A percentile compares a stretch with the other conserved stretches of the same genome.
Conservation (phyloP, 352 stramenopile species). For the Pythium monospermum region DNA sequence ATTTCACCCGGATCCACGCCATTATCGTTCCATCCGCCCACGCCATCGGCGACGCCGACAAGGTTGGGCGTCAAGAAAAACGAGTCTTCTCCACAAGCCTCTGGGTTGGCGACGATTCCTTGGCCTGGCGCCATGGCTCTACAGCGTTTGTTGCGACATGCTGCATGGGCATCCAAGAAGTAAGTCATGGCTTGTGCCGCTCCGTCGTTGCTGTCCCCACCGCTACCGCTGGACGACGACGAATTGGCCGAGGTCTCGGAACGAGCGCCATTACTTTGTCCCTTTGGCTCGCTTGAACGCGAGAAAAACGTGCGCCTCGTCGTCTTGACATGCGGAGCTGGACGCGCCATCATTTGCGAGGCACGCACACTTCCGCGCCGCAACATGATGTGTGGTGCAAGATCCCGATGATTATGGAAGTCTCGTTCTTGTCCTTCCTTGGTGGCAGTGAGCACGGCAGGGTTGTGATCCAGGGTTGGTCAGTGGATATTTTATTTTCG, state of each 20-base stretch:
- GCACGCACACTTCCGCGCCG: constrained; percentile 10
- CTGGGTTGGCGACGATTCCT: constrained; percentile 40
- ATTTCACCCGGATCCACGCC: constrained; percentile 73
- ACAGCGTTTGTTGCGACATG: constrained; percentile 69
- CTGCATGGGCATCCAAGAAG: constrained; percentile 67
- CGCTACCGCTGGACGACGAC: neutral
- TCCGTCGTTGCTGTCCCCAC: constrained; percentile 9
- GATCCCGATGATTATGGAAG: too few species aligned
- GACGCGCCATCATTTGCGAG: neutral
- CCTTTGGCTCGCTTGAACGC: neutral
- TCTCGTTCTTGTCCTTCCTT: too few species aligned
- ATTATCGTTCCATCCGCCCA: constrained; percentile 81
- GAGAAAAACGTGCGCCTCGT: constrained; percentile 18
- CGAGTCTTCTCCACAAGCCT: constrained; percentile 66
- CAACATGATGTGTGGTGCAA: constrained; percentile 5
- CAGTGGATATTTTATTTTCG: neutral
- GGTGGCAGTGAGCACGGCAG: too few species aligned
- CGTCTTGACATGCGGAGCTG: constrained; percentile 1
- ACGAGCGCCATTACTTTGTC: constrained; percentile 1
- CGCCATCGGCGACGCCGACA: constrained; percentile 66
- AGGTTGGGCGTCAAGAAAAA: constrained; percentile 63
- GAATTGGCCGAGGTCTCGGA: neutral
- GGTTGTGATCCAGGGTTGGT: neutral
- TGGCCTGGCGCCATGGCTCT: constrained; percentile 30
- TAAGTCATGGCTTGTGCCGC: constrained; percentile 35